Percentiles rank a stretch among this genome's conserved stretches.
These are phyloP conservation scores for Cornus controversa DNA, from an alignment of 148 eudicot species.

Conservation along the genomic window DNA sequence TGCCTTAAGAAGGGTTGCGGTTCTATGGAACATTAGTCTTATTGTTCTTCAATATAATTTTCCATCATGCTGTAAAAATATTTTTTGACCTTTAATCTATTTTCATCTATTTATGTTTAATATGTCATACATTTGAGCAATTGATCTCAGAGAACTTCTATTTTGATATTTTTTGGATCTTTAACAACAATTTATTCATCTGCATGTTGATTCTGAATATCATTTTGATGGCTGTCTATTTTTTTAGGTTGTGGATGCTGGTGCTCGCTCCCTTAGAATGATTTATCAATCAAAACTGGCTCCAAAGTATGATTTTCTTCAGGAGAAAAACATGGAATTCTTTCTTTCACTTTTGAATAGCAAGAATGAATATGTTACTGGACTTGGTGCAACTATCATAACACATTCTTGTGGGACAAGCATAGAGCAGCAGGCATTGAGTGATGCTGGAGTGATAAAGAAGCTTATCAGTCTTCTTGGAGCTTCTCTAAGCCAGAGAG, in stretches of 20 bases:
- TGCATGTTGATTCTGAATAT: neutral
- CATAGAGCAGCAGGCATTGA: conserved; percentile 63
- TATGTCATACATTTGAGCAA: neutral
- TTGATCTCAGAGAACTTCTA: neutral
- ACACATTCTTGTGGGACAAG: conserved; percentile 77
- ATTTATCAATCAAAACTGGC: conserved; percentile 90
- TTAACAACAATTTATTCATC: neutral
- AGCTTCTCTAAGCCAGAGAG: conserved; percentile 80
- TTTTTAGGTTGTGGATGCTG: conserved; percentile 86
- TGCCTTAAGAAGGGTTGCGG: too few species aligned
- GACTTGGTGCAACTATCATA: conserved; percentile 91
- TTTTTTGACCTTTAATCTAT: neutral
- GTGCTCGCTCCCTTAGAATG: conserved; percentile 87
- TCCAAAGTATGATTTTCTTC: conserved; percentile 79
- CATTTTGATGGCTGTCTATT: conserved; percentile 4
- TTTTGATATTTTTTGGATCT: neutral
- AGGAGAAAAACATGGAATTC: conserved; percentile 61
- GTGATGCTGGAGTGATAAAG: conserved; percentile 76
- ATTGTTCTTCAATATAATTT: neutral
- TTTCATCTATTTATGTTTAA: neutral
- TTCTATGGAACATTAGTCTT: too few species aligned
- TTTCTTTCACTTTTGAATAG: conserved; percentile 72
- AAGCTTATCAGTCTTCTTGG: conserved; percentile 70
- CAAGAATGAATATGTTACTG: conserved; percentile 81
- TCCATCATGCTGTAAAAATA: neutral